phyloP scores from a whole-genome alignment of 1,284 basidiomycete genomes.

The Mycena citricolor region DNA sequence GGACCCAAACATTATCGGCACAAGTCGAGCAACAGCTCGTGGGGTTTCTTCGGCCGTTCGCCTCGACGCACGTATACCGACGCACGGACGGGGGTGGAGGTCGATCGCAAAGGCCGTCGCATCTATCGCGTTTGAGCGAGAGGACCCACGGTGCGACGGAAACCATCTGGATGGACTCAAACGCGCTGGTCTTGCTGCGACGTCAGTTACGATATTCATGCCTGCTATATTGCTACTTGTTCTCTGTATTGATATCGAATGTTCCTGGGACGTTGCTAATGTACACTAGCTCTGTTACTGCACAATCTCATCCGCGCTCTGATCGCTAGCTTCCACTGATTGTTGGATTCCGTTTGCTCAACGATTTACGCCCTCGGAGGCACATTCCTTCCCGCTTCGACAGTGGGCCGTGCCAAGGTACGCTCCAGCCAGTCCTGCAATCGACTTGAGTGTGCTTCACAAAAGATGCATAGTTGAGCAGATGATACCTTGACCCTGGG shows the following conservation, averaged over 20 bases:
- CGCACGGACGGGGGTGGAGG: constrained; percentile 18
- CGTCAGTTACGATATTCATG: too few relatives aligned
- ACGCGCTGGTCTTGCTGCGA: too few relatives aligned
- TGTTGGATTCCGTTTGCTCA: too few relatives aligned
- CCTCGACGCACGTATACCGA: constrained; percentile 18
- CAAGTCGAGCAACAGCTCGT: constrained; percentile 21
- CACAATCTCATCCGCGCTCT: too few relatives aligned
- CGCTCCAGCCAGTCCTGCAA: constrained; percentile 36
- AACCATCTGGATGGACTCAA: too few relatives aligned
- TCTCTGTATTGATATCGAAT: too few relatives aligned
- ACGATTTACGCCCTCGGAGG: constrained; percentile 2
- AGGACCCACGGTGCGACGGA: too few relatives aligned
- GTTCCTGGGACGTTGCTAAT: too few relatives aligned
- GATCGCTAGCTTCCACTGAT: too few relatives aligned
- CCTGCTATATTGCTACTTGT: too few relatives aligned
- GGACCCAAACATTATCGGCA: constrained; percentile 12
- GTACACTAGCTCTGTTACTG: too few relatives aligned
- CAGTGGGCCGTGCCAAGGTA: constrained; percentile 27
- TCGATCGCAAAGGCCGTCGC: constrained; percentile 22
- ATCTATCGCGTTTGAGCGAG: constrained; percentile 19
- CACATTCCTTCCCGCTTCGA: constrained; percentile 28
- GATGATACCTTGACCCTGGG: constrained; percentile 51
- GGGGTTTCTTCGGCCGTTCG: constrained; percentile 23
- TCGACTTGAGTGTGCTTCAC: neutral
- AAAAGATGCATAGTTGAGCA: neutral